phyloP scores from a whole-genome alignment of 2,329 filamentous ascomycete genomes.

The Aspergillus costaricaensis region DNA sequence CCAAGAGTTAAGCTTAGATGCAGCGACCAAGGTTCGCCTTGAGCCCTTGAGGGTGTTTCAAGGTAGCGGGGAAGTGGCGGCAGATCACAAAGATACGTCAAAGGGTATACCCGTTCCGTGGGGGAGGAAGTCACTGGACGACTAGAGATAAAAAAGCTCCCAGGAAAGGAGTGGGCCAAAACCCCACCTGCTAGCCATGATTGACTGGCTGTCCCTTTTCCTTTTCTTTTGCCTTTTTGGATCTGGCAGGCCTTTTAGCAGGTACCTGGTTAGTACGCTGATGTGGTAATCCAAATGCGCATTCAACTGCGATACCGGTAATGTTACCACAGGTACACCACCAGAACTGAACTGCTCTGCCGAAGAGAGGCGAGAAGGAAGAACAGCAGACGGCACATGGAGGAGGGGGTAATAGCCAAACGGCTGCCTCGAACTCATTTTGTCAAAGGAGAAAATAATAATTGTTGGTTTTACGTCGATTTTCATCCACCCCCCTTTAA shows the following conservation, averaged over 20 bases:
- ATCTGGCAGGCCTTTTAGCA: neutral
- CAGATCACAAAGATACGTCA: slow-evolving; percentile 35
- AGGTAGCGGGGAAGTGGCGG: slow-evolving; percentile 35
- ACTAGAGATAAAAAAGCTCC: slow-evolving; percentile 19
- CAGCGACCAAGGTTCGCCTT: slow-evolving; percentile 36
- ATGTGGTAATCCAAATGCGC: neutral
- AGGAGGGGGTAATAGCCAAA: no score
- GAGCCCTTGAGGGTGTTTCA: slow-evolving; percentile 32
- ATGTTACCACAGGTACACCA: neutral
- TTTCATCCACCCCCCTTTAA: neutral
- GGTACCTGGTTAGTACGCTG: slow-evolving; percentile 1
- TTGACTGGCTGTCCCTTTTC: slow-evolving; percentile 13
- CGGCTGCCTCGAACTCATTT: neutral
- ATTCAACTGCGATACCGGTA: neutral
- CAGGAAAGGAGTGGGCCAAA: slow-evolving; percentile 12
- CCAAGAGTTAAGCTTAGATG: slow-evolving; percentile 34
- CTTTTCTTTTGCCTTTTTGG: slow-evolving; percentile 6
- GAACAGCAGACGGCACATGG: neutral
- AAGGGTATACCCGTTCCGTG: slow-evolving; percentile 36
- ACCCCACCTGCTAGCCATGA: slow-evolving; percentile 15
- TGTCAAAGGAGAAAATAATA: neutral
- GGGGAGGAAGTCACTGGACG: slow-evolving; percentile 19
- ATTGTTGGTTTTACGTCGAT: no score
- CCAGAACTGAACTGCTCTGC: neutral
- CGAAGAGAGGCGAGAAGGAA: neutral